Evolutionary conservation across 306 rosid genomes (phyloP), one percentile per base, ranked within the genome.

Genomic region (Bauhinia variegata): DNA sequence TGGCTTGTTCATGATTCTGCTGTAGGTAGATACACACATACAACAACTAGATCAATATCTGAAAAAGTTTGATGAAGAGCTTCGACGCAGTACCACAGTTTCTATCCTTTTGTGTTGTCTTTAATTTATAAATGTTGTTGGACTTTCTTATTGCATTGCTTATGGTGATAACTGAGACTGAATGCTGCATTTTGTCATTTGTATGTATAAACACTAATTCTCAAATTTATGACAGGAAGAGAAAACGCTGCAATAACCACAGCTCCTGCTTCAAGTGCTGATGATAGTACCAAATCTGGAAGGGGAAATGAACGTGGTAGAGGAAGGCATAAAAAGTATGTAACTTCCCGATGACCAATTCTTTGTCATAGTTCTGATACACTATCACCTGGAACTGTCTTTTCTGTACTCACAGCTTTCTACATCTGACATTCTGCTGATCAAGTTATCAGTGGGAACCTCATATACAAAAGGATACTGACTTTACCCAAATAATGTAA

Each of bases 1-100:
- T 58, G 11, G 4, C 11, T 23, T 70, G 37, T 63, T 58, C 55
- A 63, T 75, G 41, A 66, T 37, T 83, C 55, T 78, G 64, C 70
- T 74, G 79, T 83, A 89, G 96, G 96, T 93, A 33, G 98, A 89
- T 80, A 84, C 97, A 9, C 95, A 93, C 68, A 85, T 89, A 64
- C 97, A 89, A 55, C 97, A 93, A 64, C 98, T 93, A 78, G 98
- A 93, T 81, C 96, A 89, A 47, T 88, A 88, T 82, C 88, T 89
- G 86, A 93, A 84, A 76, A 93, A 75, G 69, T 80, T 86, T 75
- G 96, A 85, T 58, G 98, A 88, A 76, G 89, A 89, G 62, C 83
- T 87, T 69, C 88, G 93, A 28, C 97, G 87, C 15, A 96, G 96
- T 92, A 87, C 55, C 74, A 28, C 36, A 56, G 70, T 66, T 70